Evolutionary conservation across 1,284 basidiomycete species (phyloP), one percentile per base, ranked within the genome.

Genomic region (Pascua sp.): DNA sequence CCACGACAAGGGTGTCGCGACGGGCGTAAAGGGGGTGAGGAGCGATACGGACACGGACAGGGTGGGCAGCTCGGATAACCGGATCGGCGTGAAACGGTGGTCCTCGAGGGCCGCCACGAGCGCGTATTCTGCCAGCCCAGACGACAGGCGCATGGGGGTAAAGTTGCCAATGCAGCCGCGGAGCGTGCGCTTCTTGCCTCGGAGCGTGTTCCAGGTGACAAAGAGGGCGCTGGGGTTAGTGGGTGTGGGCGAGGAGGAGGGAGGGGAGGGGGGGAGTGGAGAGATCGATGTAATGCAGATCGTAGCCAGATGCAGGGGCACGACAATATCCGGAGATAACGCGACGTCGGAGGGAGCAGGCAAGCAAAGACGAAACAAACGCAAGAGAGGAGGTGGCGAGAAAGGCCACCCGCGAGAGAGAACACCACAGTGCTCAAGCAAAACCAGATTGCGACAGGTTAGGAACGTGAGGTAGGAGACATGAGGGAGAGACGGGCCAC

Each of bases 141-240:
- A 81, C 44, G 81, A 83, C 24, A 98, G 80, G 8, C 85, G 80
- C 72, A 88, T 82, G 2, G 91, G 82, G 47, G 88, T 85, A 72
- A 98, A 98, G 71, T 86, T 94, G 67, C 95, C 95, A 66, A 98
- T 98, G 78, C 95, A 98, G 24, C 95, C 95, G 59, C 95, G 81
- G 59, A 98, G 80, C 48, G 85, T 80, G 24, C 83, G 77, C 59
- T 58, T 59, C 37, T 66, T 59, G n/a, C 67, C 61, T 32, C 61
- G 61, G 39, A 64, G 60, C 16, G 67, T 89, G 78, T 92, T 94
- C 94, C 95, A 98, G 2, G 95, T 98, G 40, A 98, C 91, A 77
- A 98, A 98, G 56, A 98, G 81, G 8, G 93, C 92, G 75, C 92
- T 94, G 65, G 5, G 39, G 36, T 48, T 36, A 52, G 57, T 32